A percentile compares a stretch with the other conserved stretches of the same genome.
Evolutionary conservation across 495 filamentous ascomycete species (phyloP).

Genomic region (Friedmanniomyces simplex): DNA sequence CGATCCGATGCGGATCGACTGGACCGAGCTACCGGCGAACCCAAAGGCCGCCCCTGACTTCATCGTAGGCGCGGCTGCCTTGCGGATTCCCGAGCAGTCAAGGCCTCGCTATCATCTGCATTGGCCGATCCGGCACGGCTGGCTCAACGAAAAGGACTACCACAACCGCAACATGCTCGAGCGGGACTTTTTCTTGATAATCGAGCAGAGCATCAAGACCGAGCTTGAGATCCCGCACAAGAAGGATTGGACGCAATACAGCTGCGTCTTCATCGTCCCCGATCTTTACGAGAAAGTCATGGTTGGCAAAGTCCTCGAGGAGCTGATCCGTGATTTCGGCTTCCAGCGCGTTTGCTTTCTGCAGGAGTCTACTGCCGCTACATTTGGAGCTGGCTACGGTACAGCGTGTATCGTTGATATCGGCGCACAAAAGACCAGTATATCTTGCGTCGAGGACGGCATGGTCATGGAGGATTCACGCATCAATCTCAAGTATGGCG

Average conservation of each 20-base stretch:
- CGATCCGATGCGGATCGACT: conserved; percentile 82
- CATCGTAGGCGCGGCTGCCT: conserved; percentile 70
- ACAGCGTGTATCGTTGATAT: conserved; percentile 91
- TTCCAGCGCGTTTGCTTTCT: conserved; percentile 85
- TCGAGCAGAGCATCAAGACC: conserved; percentile 73
- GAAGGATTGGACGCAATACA: conserved; percentile 78
- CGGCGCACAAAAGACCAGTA: conserved; percentile 94
- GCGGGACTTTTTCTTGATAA: conserved; percentile 72
- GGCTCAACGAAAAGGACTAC: conserved; percentile 86
- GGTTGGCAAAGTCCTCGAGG: conserved; percentile 69
- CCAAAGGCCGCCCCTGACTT: conserved; percentile 53
- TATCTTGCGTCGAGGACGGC: conserved; percentile 94
- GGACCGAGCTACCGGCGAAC: conserved; percentile 67
- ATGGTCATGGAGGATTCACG: conserved; percentile 87
- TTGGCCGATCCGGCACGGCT: conserved; percentile 82
- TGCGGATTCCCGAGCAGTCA: conserved; percentile 82
- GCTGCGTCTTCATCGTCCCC: conserved; percentile 88
- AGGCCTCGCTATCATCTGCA: conserved; percentile 78
- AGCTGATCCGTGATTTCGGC: conserved; percentile 76
- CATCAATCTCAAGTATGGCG: conserved; percentile 89
- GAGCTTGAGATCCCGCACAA: conserved; percentile 69
- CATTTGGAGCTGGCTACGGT: conserved; percentile 91
- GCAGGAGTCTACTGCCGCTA: conserved; percentile 88
- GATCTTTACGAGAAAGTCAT: conserved; percentile 93
- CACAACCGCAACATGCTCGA: conserved; percentile 60